phyloP scores from a whole-genome alignment of 208 protist species.

The Trypanosoma boissoni region DNA sequence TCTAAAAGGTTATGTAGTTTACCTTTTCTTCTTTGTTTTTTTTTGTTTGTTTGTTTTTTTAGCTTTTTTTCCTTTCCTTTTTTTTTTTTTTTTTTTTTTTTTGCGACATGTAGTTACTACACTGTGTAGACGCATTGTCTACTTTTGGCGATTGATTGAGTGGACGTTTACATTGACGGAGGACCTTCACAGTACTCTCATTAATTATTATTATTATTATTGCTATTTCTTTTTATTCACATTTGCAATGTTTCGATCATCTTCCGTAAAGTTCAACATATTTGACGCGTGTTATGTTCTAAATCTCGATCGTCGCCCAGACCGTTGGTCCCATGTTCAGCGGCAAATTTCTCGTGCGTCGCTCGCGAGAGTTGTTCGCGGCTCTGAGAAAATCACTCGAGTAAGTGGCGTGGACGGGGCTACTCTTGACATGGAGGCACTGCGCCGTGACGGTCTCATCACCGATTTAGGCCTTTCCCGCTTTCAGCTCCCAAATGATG shows the following conservation, averaged over 20 bases:
- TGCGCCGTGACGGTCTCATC: constrained; percentile 47
- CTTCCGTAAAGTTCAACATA: constrained; percentile 28
- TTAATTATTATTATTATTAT: too few species aligned
- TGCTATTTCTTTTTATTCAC: too few species aligned
- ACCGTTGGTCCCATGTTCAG: constrained; percentile 75
- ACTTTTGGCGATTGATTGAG: too few species aligned
- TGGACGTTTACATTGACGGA: too few species aligned
- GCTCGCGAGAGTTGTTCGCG: constrained; percentile 52
- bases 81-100: constrained; percentile 4
- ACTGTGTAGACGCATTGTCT: too few species aligned
- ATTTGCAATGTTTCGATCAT: constrained; percentile 37
- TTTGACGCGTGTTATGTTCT: constrained; percentile 91
- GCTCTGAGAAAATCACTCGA: constrained; percentile 46
- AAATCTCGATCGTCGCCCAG: constrained; percentile 82
- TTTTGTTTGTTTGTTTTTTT: background rate
- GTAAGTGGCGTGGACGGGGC: constrained; percentile 75
- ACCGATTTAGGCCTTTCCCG: constrained; percentile 74
- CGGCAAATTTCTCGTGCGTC: constrained; percentile 50
- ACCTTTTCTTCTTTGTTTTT: background rate
- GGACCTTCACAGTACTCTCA: too few species aligned
- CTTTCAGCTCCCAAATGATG: constrained; percentile 58
- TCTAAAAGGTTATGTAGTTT: constrained; percentile 5
- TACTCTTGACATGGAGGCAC: constrained; percentile 45
- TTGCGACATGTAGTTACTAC: too few species aligned
- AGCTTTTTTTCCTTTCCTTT: background rate